These are phyloP conservation scores for Sphaerulina populicola DNA, from an alignment of 2,329 filamentous ascomycete species.

Conservation along the genomic window DNA sequence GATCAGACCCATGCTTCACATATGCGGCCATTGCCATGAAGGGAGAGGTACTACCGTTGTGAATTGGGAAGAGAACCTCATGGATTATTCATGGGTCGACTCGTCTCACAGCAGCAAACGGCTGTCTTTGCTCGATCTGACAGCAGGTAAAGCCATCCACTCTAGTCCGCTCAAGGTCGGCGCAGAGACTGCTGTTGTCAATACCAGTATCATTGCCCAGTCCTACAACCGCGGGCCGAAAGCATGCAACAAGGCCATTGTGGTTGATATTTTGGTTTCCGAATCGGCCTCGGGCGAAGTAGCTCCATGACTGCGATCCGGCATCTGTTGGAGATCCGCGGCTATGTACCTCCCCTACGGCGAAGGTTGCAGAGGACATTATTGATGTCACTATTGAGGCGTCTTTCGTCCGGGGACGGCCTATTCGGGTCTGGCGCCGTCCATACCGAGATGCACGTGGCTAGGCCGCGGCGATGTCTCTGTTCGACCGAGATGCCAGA, in stretches of 20 bases:
- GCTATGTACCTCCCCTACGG: too few relatives aligned
- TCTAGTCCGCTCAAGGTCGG: conserved; percentile 11
- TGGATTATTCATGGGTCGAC: conserved; percentile 47
- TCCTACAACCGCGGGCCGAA: conserved; percentile 49
- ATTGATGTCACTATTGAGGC: too few relatives aligned
- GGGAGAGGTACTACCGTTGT: conserved; percentile 57
- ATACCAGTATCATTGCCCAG: conserved; percentile 65
- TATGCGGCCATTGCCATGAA: conserved; percentile 67
- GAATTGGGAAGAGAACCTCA: conserved; percentile 42
- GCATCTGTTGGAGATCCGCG: too few relatives aligned
- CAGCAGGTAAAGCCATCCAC: conserved; percentile 29
- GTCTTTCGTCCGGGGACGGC: too few relatives aligned
- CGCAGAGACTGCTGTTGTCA: conserved; percentile 70
- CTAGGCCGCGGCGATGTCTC: too few relatives aligned
- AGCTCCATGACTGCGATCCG: too few relatives aligned
- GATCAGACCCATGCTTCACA: conserved; percentile 54
- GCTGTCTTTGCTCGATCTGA: conserved; percentile 56
- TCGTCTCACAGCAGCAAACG: conserved; percentile 51
- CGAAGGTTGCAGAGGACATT: too few relatives aligned
- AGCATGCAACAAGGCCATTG: conserved; percentile 66
- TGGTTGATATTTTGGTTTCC: conserved; percentile 56
- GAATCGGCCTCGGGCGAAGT: too few relatives aligned
- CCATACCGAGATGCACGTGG: too few relatives aligned
- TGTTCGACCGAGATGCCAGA: too few relatives aligned
- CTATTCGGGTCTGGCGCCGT: too few relatives aligned